phyloP scores from a whole-genome alignment of 345 rosid genomes.

The Linum trigynum region DNA sequence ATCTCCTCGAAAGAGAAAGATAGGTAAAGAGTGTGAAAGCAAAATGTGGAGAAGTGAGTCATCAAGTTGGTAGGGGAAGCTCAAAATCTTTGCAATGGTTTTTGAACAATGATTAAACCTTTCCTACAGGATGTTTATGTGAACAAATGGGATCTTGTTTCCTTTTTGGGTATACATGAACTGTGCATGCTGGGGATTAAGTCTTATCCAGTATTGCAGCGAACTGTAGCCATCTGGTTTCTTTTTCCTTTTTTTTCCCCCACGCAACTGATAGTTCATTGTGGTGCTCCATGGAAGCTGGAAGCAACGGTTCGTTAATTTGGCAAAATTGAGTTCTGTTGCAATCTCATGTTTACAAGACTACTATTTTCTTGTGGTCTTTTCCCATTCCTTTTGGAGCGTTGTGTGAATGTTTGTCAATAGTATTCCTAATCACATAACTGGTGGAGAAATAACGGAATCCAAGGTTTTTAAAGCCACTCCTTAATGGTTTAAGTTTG shows the following conservation, averaged over 20 bases:
- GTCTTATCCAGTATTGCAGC: background rate
- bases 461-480: background rate
- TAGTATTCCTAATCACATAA: background rate
- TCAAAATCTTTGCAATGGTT: no score
- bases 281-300: background rate
- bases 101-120: no score
- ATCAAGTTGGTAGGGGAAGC: no score
- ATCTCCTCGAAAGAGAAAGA: no score
- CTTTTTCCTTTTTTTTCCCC: background rate
- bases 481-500: background rate
- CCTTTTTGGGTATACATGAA: no score
- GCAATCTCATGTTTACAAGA: background rate
- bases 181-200: no score
- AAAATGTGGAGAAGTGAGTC: no score
- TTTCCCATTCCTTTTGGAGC: background rate
- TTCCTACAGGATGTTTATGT: no score
- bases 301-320: background rate
- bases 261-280: background rate
- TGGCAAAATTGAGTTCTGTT: background rate
- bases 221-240: background rate
- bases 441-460: background rate
- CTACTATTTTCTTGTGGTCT: background rate
- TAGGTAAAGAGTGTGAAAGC: no score
- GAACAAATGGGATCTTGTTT: no score
- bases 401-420: background rate